Conservation (phyloP, 2,329 filamentous ascomycete genomes). For the Calonectria honghensis region DNA sequence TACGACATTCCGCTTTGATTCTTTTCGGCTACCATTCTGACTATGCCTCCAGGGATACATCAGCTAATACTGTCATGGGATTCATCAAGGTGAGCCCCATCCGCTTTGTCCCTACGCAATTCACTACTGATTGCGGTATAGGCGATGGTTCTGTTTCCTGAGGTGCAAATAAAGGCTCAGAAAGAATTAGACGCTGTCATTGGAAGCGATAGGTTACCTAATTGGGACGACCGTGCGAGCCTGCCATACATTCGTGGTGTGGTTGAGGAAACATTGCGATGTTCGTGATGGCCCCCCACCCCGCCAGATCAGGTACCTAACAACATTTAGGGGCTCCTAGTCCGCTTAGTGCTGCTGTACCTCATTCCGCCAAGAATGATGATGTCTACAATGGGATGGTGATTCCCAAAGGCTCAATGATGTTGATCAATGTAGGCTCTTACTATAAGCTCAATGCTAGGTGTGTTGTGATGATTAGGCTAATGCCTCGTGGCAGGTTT, state of each 20-base stretch:
- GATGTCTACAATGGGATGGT: conserved; percentile 28
- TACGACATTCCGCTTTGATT: background rate
- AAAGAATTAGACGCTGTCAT: conserved; percentile 19
- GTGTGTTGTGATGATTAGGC: background rate
- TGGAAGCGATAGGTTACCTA: conserved; percentile 13
- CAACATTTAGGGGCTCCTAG: conserved; percentile 4
- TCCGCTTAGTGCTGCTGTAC: conserved; percentile 17
- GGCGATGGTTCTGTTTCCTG: conserved; percentile 33
- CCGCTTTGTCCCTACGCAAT: background rate
- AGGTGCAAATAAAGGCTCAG: conserved; percentile 20
- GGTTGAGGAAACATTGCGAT: conserved; percentile 23
- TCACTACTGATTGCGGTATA: background rate
- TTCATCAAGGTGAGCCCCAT: conserved; percentile 6
- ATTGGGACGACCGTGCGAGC: conserved; percentile 18
- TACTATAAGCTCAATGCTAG: too few species aligned
- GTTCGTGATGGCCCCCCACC: background rate
- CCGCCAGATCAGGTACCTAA: background rate
- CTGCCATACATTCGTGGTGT: conserved; percentile 16
- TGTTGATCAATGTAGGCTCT: conserved; percentile 17
- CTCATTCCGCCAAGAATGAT: conserved; percentile 6
- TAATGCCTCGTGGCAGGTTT: background rate
- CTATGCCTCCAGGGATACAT: conserved; percentile 3
- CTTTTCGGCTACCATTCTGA: background rate
- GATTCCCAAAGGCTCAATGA: conserved; percentile 25
- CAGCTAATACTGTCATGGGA: conserved; percentile 19